A percentile compares a stretch with the other conserved stretches of the same genome.
Conservation (phyloP, 352 stramenopile genomes). For the Pythium chondricola region DNA sequence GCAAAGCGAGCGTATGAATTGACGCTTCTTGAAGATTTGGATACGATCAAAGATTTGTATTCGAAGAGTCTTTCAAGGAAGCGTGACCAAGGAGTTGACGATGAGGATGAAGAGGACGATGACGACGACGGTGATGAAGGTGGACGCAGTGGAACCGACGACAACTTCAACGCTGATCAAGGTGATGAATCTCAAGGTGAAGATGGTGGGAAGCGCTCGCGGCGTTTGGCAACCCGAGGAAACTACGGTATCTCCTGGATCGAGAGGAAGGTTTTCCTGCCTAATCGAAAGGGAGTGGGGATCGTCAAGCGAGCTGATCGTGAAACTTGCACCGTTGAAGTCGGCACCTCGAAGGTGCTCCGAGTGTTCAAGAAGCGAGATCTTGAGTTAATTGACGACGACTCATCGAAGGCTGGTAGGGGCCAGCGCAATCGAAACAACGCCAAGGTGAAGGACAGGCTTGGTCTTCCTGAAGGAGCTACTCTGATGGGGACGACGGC, state of each 20-base stretch:
- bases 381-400: conserved; percentile 66
- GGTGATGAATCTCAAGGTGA: conserved; percentile 78
- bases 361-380: conserved; percentile 87
- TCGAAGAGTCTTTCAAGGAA: conserved; percentile 60
- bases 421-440: conserved; percentile 61
- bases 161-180: conserved; percentile 48
- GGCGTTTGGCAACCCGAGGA: conserved; percentile 62
- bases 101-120: conserved; percentile 32
- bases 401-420: conserved; percentile 41
- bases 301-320: conserved; percentile 81
- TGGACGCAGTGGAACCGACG: conserved; percentile 36
- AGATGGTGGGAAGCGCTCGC: conserved; percentile 56
- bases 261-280: conserved; percentile 75
- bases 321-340: conserved; percentile 81
- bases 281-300: conserved; percentile 65
- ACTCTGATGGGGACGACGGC: conserved; percentile 80
- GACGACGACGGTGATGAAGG: conserved; percentile 50
- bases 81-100: conserved; percentile 28
- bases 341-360: conserved; percentile 59
- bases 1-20: conserved; percentile 85
- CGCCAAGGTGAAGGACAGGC: conserved; percentile 63
- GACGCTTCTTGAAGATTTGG: conserved; percentile 77
- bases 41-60: conserved; percentile 72
- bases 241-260: conserved; percentile 88
- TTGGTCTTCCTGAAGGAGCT: conserved; percentile 63